Evolutionary conservation across 1,284 basidiomycete species (phyloP), one percentile per base, ranked within the genome.

Genomic region (Rhodotorula mucilaginosa): DNA sequence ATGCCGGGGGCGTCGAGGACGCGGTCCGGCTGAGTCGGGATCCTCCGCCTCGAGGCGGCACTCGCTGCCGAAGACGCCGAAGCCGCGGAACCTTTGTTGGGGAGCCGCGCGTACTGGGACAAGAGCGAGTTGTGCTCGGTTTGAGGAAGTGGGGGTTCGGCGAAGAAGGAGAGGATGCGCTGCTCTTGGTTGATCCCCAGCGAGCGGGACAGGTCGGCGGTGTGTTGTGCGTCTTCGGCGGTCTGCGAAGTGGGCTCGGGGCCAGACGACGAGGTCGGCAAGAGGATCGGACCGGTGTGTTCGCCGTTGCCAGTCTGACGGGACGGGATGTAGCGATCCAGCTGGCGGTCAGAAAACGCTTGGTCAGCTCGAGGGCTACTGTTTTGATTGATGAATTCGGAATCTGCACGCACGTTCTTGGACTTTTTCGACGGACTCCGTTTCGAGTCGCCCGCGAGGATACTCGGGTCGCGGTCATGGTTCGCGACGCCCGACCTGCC

Each of bases 1-100:
- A 97, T 90, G 2, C 92, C 93, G 0, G 95, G 94, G 0, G 97
- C 97, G 79, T 99, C 97, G 18, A 99, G 85, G 3, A 97, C 93
- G 34, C 93, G 87, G 78, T 97, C 92, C 0, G 90, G 93, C 72
- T 88, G 89, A 0, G 88, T 93, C 0, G 91, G 85, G 70, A 97
- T 90, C 76, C 90, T 89, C 15, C 93, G 86, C 77, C 92, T 91
- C 75, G 85, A 86, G 0, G 88, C 87, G 13, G 78, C 83, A 5
- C 87, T 86, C 10, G 87, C 87, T 5, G 88, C 88, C 1, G 87
- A 85, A 1, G 87, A 83, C 26, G 90, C 80, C 0, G 75, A 69
- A 8, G 74, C 71, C 31, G 74, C 74, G 1, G 88, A 68, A 12
- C 69, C 64, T 48, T 69, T 74, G 61, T 51, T 78, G 69, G 51